Conservation (phyloP, 2,329 filamentous ascomycete genomes). For the Paecilomyces niveus region DNA sequence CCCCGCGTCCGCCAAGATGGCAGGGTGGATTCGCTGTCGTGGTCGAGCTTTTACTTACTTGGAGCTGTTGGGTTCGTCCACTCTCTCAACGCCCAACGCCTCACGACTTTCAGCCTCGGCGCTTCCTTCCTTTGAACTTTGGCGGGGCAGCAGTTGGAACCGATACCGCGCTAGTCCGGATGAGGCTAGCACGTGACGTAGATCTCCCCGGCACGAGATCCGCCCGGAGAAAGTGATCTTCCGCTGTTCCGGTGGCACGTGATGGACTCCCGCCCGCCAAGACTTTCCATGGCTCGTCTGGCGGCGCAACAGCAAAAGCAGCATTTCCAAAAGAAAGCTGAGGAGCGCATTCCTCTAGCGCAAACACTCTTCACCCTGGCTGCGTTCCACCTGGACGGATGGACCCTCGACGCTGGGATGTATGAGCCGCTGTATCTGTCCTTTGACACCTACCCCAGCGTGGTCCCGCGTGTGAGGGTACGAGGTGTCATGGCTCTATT, state of each 20-base stretch:
- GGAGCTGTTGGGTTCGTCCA: not conserved
- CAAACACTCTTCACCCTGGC: not conserved
- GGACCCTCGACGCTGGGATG: slow-evolving; percentile 34
- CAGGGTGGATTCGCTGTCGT: not conserved
- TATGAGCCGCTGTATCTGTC: slow-evolving; percentile 40
- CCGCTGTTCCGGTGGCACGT: not conserved
- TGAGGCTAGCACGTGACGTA: not conserved
- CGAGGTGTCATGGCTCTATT: slow-evolving; percentile 45
- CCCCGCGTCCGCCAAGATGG: not conserved
- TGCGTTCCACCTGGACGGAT: slow-evolving; percentile 4
- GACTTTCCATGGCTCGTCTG: not conserved
- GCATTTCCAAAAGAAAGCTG: not conserved
- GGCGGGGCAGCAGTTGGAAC: not conserved
- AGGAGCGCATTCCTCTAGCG: slow-evolving; percentile 11
- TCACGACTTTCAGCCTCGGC: not conserved
- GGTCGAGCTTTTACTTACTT: not conserved
- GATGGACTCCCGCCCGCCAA: not conserved
- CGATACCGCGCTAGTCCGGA: not conserved
- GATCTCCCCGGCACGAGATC: not conserved
- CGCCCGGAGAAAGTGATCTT: not conserved
- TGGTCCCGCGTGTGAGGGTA: slow-evolving; percentile 40
- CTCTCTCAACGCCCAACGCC: not conserved
- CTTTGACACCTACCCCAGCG: slow-evolving; percentile 39
- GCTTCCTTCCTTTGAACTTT: not conserved
- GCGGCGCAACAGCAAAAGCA: not conserved